Conservation (phyloP, 805 yeast genomes). For the Hanseniaspora lachancei region DNA sequence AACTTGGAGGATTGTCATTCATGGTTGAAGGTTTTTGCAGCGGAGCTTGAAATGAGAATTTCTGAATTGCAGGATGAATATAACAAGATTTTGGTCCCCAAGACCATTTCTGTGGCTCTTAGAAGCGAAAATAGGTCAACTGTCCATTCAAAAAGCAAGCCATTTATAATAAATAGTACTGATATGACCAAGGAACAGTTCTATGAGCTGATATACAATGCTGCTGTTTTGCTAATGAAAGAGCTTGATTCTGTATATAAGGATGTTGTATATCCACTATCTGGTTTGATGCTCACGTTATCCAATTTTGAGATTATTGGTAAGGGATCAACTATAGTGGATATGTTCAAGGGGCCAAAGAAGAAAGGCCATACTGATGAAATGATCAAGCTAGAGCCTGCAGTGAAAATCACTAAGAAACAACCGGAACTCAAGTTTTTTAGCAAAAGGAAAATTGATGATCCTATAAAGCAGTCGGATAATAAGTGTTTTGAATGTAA, state of each 20-base stretch:
- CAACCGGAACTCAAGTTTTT: background rate
- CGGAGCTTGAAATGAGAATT: slow-evolving; percentile 60
- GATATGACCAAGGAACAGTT: slow-evolving; percentile 14
- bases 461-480: background rate
- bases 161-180: slow-evolving; percentile 16
- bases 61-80: slow-evolving; percentile 58
- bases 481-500: slow-evolving; percentile 20
- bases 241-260: slow-evolving; percentile 28
- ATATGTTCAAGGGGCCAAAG: slow-evolving; percentile 19
- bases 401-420: background rate
- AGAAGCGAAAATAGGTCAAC: slow-evolving; percentile 22
- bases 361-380: background rate
- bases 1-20: slow-evolving; percentile 44
- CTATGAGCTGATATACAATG: slow-evolving; percentile 21
- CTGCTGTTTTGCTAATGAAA: slow-evolving; percentile 31
- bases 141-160: slow-evolving; percentile 29
- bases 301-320: slow-evolving; percentile 40
- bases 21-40: slow-evolving; percentile 76
- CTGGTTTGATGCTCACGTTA: slow-evolving; percentile 38
- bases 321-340: slow-evolving; percentile 23
- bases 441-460: background rate
- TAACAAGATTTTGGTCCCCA: slow-evolving; percentile 31
- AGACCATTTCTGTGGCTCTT: slow-evolving; percentile 33
- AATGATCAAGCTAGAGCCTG: background rate
- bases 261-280: slow-evolving; percentile 33